Evolutionary conservation across 2,329 filamentous ascomycete species (phyloP), one percentile per base, ranked within the genome.

Genomic region (Hortaea werneckii): DNA sequence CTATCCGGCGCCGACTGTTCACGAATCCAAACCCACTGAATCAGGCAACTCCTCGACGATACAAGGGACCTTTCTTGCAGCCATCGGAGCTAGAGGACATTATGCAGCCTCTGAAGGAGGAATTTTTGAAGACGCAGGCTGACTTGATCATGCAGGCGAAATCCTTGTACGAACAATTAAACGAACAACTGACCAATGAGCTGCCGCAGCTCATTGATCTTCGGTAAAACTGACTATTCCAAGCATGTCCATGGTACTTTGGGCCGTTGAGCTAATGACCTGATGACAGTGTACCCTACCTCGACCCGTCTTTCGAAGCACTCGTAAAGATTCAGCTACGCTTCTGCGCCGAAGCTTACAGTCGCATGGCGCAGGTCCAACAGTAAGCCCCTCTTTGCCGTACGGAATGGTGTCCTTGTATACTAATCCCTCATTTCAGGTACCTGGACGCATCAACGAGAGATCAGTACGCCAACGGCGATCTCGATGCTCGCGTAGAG

Each of bases 291-390:
- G 92, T 98, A 10, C 94, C 94, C 0, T 98, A 98, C 64, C 79
- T 98, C 47, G 92, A 98, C 60, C 94, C 94, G 0, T 90, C 83
- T 51, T 98, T 98, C 63, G 92, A 98, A 69, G 92, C 94, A 0
- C 80, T 98, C 43, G 92, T 98, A 65, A 98, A 98, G 75, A 98
- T 98, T 56, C 92, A 98, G 71, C 68, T 98, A 59, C 78, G 92
- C 34, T 98, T 98, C 73, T 98, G 94, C 61, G 92, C 94, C 6
- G 92, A 98, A 70, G 92, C 92, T 1, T 98, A 98, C 68, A 89
- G 83, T 51, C 78, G 92, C 41, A 98, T 98, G 92, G 92, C 94
- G 27, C 94, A 98, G 72, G 94, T 98, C 47, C 92, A 98, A 71
- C 92, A 98, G 70, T 96, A 95, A 65, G 54, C 54, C 29, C 20